Base-by-base conservation (phyloP, 352 stramenopile genomes). In the Plasmopara viticola region DNA sequence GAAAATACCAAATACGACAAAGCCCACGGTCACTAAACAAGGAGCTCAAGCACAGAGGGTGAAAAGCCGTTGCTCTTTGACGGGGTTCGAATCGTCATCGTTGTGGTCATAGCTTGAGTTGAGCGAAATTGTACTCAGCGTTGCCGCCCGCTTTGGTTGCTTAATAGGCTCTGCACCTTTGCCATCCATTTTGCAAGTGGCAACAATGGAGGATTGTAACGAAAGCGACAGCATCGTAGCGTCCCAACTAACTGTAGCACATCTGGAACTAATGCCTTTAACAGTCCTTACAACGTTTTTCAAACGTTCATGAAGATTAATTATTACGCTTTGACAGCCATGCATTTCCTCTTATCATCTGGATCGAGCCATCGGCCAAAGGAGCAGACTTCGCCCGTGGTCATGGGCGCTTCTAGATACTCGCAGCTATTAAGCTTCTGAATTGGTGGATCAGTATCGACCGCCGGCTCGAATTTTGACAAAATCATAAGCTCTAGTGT, bases 351-450 rank as follows among this genome's bases (percentile, higher is more conserved):
- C n/a, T n/a, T n/a, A n/a, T n/a, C n/a, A n/a, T n/a, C n/a, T n/a
- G n/a, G n/a, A n/a, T n/a, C n/a, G n/a, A n/a, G n/a, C n/a, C n/a
- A 52, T 35, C 2, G 48, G 34, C 39, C 39, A 15, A 8, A 41
- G 29, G 42, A 52, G 34, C 58, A 67, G 3, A 35, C 29, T 37
- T 68, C 51, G 2, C 53, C 63, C n/a, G 63, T 64, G 18, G 63
- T 62, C 63, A 76, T 66, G 0, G 67, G 63, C 4, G 63, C 60
- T 31, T 76, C 60, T 9, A 72, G 57, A 55, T 68, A 65, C 49
- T 68, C 60, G 48, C 67, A 76, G 15, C n/a, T 18, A 14, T 53
- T n/a, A 9, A 61, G 51, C 34, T 41, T 6, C 34, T 33, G 8
- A 43, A 62, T 41, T 12, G 49, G 25, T 50, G 51, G 43, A 2